Evolutionary conservation across 352 stramenopile species (phyloP).

Genomic region (Phytophthora ramorum): DNA sequence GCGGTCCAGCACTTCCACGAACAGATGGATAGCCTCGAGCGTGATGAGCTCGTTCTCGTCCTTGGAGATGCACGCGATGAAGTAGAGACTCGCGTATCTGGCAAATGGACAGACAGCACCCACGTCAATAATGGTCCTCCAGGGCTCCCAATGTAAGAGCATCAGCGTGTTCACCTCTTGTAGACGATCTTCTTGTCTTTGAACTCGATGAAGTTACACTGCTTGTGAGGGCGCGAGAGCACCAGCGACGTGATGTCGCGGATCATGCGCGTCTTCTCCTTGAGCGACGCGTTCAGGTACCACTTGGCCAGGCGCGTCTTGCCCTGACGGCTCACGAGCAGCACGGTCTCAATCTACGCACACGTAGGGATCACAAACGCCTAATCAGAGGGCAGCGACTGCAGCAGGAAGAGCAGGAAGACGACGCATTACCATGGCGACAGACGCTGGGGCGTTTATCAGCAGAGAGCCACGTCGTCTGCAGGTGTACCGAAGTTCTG

Average conservation of each 20-base stretch:
- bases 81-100: constrained; percentile 97
- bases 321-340: constrained; percentile 92
- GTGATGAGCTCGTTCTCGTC: constrained; percentile 98
- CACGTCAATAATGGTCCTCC: not conserved
- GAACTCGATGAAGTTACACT: constrained; percentile 97
- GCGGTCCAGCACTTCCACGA: constrained; percentile 97
- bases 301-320: constrained; percentile 94
- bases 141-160: not conserved
- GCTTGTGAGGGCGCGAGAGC: constrained; percentile 82
- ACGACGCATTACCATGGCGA: constrained; percentile 21
- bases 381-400: not conserved
- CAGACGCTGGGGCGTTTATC: not conserved
- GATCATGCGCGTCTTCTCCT: constrained; percentile 90
- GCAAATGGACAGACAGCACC: not conserved
- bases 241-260: constrained; percentile 91
- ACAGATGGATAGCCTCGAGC: constrained; percentile 98
- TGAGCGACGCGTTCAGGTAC: constrained; percentile 81
- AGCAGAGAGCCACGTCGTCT: constrained; percentile 15
- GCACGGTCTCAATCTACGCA: constrained; percentile 86
- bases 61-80: constrained; percentile 96
- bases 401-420: not conserved
- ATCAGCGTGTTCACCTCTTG: constrained; percentile 69
- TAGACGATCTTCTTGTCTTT: constrained; percentile 99
- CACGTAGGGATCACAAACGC: constrained; percentile 10
- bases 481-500: not conserved